A percentile compares a stretch with the other conserved stretches of the same genome.
Conservation (phyloP, 225 moss, liverwort and hornwort species). For the Bryum argenteum region DNA sequence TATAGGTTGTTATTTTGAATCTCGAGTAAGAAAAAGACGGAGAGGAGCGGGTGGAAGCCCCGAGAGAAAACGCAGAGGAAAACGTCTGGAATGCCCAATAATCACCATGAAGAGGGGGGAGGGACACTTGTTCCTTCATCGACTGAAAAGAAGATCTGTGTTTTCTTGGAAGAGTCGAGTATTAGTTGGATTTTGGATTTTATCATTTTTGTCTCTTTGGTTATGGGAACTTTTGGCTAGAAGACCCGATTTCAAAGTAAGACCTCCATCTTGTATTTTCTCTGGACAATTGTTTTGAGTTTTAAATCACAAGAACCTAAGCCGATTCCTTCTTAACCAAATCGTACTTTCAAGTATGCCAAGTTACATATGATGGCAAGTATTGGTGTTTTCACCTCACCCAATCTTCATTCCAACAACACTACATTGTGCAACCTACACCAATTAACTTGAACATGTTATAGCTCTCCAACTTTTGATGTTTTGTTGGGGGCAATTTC, state of each 20-base stretch:
- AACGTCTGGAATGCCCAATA: neutral
- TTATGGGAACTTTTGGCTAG: conserved; percentile 23
- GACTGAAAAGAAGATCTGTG: neutral
- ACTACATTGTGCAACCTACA: too few species aligned
- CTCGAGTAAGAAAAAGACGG: conserved; percentile 17
- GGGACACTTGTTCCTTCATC: conserved; percentile 9
- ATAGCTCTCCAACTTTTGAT: too few species aligned
- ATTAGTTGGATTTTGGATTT: conserved; percentile 30
- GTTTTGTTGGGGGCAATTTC: too few species aligned
- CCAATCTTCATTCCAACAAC: too few species aligned
- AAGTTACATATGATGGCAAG: too few species aligned
- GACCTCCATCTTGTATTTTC: neutral
- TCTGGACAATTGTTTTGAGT: neutral
- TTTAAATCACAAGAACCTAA: neutral
- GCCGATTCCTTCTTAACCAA: too few species aligned
- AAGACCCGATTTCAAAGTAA: conserved; percentile 16
- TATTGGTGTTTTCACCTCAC: too few species aligned
- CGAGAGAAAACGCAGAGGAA: conserved; percentile 26
- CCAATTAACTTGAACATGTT: too few species aligned
- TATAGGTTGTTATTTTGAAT: conserved; percentile 25
- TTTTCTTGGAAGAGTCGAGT: conserved; percentile 20
- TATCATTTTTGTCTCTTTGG: conserved; percentile 8
- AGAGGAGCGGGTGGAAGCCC: conserved; percentile 28
- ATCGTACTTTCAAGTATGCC: too few species aligned
- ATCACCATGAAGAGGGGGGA: conserved; percentile 11